phyloP scores from a whole-genome alignment of 305 asterid genomes.

The Fraxinus angustifolia region DNA sequence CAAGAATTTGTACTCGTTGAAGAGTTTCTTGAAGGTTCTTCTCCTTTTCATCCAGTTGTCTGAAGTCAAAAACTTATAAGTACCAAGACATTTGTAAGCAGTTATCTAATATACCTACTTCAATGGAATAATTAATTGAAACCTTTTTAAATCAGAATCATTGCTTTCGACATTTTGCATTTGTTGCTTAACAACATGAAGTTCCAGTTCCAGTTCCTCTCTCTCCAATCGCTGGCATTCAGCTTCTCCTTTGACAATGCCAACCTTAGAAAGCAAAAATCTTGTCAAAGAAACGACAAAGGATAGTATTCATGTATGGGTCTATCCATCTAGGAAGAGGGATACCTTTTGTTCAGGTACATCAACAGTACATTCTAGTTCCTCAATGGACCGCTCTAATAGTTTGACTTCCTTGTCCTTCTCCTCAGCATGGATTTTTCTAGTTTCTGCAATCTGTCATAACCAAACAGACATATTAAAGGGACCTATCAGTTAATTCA shows the following conservation, averaged over 20 bases:
- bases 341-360: slow-evolving; percentile 92
- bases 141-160: slow-evolving; percentile 76
- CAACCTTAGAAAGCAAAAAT: slow-evolving; percentile 52
- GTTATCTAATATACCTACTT: not conserved
- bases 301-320: not conserved
- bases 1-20: slow-evolving; percentile 68
- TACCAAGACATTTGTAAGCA: slow-evolving; percentile 16
- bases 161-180: slow-evolving; percentile 55
- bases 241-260: slow-evolving; percentile 84
- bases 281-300: slow-evolving; percentile 24
- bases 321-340: slow-evolving; percentile 11
- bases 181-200: slow-evolving; percentile 71
- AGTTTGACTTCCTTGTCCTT: slow-evolving; percentile 89
- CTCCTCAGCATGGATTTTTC: slow-evolving; percentile 57
- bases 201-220: slow-evolving; percentile 95
- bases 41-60: slow-evolving; percentile 65
- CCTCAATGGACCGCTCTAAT: slow-evolving; percentile 83
- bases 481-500: not conserved
- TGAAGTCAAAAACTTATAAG: slow-evolving; percentile 31
- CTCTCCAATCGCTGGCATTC: slow-evolving; percentile 84
- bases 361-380: slow-evolving; percentile 79
- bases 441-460: slow-evolving; percentile 55
- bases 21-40: slow-evolving; percentile 56
- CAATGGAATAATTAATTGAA: slow-evolving; percentile 13
- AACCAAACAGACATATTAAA: slow-evolving; percentile 22